These are phyloP conservation scores for Lavandula angustifolia DNA, from an alignment of 257 asterid genomes.

Conservation along the genomic window DNA sequence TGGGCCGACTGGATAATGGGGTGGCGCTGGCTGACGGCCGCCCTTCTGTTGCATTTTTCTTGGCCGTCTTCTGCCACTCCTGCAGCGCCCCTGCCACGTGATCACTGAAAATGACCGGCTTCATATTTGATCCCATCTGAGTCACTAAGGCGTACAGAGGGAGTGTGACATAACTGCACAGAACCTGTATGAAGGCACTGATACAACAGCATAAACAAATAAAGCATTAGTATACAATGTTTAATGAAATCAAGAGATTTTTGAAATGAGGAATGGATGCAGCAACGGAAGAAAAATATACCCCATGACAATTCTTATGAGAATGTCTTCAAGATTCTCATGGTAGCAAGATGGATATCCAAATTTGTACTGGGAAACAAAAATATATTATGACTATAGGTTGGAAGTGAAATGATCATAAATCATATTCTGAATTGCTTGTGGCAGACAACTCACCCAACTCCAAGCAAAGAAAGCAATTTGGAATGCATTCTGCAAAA, in stretches of 20 bases:
- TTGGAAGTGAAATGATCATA: neutral
- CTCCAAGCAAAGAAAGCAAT: slow-evolving; percentile 92
- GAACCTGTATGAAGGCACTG: slow-evolving; percentile 64
- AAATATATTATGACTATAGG: slow-evolving; percentile 7
- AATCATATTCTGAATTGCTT: neutral
- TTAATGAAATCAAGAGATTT: neutral
- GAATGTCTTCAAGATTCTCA: neutral
- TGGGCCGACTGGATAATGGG: slow-evolving; percentile 56
- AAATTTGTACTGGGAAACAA: slow-evolving; percentile 59
- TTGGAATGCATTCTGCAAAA: slow-evolving; percentile 86
- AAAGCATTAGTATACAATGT: neutral
- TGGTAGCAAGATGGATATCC: slow-evolving; percentile 40
- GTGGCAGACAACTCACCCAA: slow-evolving; percentile 50
- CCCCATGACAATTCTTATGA: neutral
- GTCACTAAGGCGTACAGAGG: slow-evolving; percentile 90
- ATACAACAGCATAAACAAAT: neutral
- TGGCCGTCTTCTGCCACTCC: slow-evolving; percentile 76
- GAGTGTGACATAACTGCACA: slow-evolving; percentile 92
- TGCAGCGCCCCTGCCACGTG: slow-evolving; percentile 62
- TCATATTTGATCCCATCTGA: slow-evolving; percentile 88
- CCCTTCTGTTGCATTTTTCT: slow-evolving; percentile 58
- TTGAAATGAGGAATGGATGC: too few species aligned
- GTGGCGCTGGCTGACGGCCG: slow-evolving; percentile 41
- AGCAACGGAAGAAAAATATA: neutral
- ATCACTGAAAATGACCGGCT: slow-evolving; percentile 68